phyloP scores from a whole-genome alignment of 345 rosid species.

The Dovyalis caffra region DNA sequence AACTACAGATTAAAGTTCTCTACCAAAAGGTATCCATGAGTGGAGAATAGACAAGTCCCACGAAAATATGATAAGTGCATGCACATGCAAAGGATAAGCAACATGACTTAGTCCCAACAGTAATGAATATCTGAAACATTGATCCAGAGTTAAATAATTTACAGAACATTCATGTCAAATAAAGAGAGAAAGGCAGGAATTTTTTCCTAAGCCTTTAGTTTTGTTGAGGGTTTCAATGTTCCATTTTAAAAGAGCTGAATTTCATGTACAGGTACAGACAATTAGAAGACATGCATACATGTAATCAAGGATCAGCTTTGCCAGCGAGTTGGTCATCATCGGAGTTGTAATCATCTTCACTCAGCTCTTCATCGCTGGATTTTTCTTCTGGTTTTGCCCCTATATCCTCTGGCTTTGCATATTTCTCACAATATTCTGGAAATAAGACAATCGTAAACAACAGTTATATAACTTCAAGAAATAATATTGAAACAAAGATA shows the following conservation, averaged over 20 bases:
- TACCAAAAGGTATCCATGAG: background rate
- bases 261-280: constrained; percentile 46
- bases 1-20: background rate
- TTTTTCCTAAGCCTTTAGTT: constrained; percentile 33
- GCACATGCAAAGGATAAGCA: background rate
- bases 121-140: constrained; percentile 30
- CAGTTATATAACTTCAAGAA: background rate
- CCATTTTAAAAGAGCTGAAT: constrained; percentile 36
- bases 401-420: constrained; percentile 77
- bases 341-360: constrained; percentile 71
- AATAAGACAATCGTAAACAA: constrained; percentile 4
- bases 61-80: background rate
- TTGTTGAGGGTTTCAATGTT: constrained; percentile 2
- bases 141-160: constrained; percentile 33
- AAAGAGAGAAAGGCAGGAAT: constrained; percentile 29
- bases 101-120: constrained; percentile 6
- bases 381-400: constrained; percentile 52
- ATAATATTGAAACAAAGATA: background rate
- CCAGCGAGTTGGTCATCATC: constrained; percentile 77
- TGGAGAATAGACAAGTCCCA: background rate
- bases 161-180: constrained; percentile 41
- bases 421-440: constrained; percentile 80
- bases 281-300: constrained; percentile 1
- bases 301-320: constrained; percentile 66
- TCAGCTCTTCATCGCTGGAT: constrained; percentile 87